phyloP scores from a whole-genome alignment of 2,329 filamentous ascomycete species.

The Claviceps paspali region DNA sequence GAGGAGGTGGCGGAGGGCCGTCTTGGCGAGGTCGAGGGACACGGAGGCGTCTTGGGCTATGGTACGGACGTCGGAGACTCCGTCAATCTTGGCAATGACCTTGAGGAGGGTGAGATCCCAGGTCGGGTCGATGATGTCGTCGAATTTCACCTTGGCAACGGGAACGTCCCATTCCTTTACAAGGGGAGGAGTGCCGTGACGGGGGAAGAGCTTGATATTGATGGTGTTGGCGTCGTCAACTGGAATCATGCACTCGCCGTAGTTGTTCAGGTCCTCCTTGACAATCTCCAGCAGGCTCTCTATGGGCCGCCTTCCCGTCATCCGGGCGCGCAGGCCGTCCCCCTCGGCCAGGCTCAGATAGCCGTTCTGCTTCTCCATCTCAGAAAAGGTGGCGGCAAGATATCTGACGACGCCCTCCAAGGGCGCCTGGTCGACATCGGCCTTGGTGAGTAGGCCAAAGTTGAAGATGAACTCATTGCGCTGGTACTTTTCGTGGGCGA shows the following conservation, averaged over 20 bases:
- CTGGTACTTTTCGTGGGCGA: slow-evolving; percentile 66
- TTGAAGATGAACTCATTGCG: slow-evolving; percentile 99
- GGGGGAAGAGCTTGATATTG: slow-evolving; percentile 90
- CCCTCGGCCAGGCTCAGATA: slow-evolving; percentile 54
- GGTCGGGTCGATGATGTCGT: slow-evolving; percentile 47
- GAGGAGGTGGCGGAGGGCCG: slow-evolving; percentile 74
- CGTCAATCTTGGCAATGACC: slow-evolving; percentile 77
- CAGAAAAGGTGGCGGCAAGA: slow-evolving; percentile 70
- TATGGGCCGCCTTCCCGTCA: slow-evolving; percentile 45
- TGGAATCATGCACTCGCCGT: slow-evolving; percentile 96
- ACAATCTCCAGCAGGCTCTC: slow-evolving; percentile 71
- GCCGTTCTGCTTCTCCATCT: slow-evolving; percentile 80
- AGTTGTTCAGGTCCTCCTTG: slow-evolving; percentile 84
- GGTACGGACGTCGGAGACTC: slow-evolving; percentile 73
- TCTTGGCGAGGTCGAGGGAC: slow-evolving; percentile 70
- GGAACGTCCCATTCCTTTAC: slow-evolving; percentile 87
- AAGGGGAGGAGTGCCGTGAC: slow-evolving; percentile 58
- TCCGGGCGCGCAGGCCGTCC: slow-evolving; percentile 18
- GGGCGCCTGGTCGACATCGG: slow-evolving; percentile 51
- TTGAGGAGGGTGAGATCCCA: slow-evolving; percentile 67
- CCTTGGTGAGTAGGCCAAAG: slow-evolving; percentile 69
- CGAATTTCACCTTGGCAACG: slow-evolving; percentile 52
- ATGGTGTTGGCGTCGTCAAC: slow-evolving; percentile 89
- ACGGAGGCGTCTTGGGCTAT: slow-evolving; percentile 78
- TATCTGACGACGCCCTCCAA: slow-evolving; percentile 79